phyloP scores from a whole-genome alignment of 306 rosid species.

The Gastrolobium villosum region DNA sequence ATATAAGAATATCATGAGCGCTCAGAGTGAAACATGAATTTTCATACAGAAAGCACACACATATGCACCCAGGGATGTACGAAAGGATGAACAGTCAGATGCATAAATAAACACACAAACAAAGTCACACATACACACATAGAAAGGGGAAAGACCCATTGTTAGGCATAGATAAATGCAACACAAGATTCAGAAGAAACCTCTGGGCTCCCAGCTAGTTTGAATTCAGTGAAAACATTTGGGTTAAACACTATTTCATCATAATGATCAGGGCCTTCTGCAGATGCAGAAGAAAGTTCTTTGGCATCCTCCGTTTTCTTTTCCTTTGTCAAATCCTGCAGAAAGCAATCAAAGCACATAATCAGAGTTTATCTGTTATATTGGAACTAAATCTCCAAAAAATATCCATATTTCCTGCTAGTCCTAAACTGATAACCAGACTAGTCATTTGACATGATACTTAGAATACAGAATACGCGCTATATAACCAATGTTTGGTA shows the following conservation, averaged over 20 bases:
- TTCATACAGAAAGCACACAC: constrained; percentile 1
- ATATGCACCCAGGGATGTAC: neutral
- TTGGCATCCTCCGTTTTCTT: constrained; percentile 54
- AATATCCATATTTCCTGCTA: neutral
- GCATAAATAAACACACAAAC: neutral
- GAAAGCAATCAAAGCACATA: constrained; percentile 35
- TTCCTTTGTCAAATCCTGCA: constrained; percentile 59
- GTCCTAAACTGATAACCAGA: neutral
- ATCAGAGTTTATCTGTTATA: constrained; percentile 5
- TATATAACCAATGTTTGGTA: neutral
- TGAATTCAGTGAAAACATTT: constrained; percentile 84
- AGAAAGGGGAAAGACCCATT: neutral
- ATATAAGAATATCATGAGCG: constrained; percentile 33
- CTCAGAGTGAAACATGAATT: neutral
- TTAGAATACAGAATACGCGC: neutral
- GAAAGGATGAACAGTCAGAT: constrained; percentile 9
- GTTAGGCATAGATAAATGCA: constrained; percentile 1
- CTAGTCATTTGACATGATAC: neutral
- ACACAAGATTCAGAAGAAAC: constrained; percentile 46
- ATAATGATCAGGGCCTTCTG: constrained; percentile 43
- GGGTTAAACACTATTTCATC: constrained; percentile 78
- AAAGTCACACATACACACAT: neutral
- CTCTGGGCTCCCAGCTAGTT: constrained; percentile 77
- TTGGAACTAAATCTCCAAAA: constrained; percentile 6
- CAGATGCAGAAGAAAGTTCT: constrained; percentile 52